These are phyloP conservation scores for Blastobotrys chiropterorum DNA, from an alignment of 805 yeast species.

Conservation along the genomic window DNA sequence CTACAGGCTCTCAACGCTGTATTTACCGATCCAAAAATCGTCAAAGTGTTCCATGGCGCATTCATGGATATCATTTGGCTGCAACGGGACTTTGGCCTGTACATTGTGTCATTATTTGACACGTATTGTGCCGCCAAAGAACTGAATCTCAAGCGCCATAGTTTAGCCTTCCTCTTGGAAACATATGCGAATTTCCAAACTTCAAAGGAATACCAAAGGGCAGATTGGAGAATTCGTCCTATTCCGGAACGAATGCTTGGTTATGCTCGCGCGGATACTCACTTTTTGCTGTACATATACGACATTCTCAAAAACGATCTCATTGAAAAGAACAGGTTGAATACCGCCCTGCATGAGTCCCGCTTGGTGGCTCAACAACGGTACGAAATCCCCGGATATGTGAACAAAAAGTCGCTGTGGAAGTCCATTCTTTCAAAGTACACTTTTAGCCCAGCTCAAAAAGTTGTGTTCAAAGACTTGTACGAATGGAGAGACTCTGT, in stretches of 20 bases:
- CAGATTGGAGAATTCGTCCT: slow-evolving; percentile 95
- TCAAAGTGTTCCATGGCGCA: slow-evolving; percentile 94
- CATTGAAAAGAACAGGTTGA: slow-evolving; percentile 40
- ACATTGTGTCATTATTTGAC: slow-evolving; percentile 84
- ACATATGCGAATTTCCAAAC: slow-evolving; percentile 76
- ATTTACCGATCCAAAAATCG: slow-evolving; percentile 72
- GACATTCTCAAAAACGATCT: slow-evolving; percentile 65
- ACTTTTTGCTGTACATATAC: slow-evolving; percentile 74
- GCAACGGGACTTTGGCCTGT: slow-evolving; percentile 90
- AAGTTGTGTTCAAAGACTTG: slow-evolving; percentile 51
- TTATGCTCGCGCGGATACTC: slow-evolving; percentile 94
- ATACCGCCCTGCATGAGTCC: slow-evolving; percentile 59
- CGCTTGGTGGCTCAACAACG: slow-evolving; percentile 73
- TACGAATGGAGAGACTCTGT: slow-evolving; percentile 76
- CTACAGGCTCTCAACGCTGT: slow-evolving; percentile 60
- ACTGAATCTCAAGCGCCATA: slow-evolving; percentile 72
- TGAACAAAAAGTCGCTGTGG: slow-evolving; percentile 40
- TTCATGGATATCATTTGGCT: slow-evolving; percentile 96
- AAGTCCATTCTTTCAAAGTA: slow-evolving; percentile 53
- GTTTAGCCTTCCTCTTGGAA: slow-evolving; percentile 80
- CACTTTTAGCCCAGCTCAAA: slow-evolving; percentile 50
- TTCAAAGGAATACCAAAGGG: slow-evolving; percentile 88
- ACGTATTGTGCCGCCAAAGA: slow-evolving; percentile 84
- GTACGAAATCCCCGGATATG: slow-evolving; percentile 72
- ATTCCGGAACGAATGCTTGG: slow-evolving; percentile 64